These are phyloP conservation scores for Eucalyptus marginata DNA, from an alignment of 345 rosid genomes.

Conservation along the genomic window DNA sequence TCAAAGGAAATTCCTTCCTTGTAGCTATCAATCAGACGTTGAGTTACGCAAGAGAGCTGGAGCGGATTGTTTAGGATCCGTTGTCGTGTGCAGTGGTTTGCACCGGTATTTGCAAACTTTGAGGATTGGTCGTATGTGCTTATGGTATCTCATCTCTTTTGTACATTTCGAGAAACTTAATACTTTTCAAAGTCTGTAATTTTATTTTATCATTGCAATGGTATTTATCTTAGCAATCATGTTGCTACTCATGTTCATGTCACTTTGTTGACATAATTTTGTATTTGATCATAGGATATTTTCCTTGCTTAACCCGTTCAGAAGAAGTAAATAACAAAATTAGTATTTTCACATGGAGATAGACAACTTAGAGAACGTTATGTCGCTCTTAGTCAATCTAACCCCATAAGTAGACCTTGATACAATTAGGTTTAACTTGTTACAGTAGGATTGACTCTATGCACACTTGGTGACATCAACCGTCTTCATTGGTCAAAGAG, in stretches of 20 bases:
- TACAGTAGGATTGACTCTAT: too few species aligned
- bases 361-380: not conserved
- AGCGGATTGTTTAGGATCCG: too few species aligned
- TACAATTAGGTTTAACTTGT: too few species aligned
- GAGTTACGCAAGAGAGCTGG: too few species aligned
- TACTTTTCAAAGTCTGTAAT: not conserved
- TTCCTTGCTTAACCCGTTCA: not conserved
- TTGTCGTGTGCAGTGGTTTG: too few species aligned
- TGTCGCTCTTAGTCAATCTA: not conserved
- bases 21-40: too few species aligned
- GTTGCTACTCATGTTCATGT: not conserved
- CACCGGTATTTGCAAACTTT: rapidly evolving
- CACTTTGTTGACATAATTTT: not conserved
- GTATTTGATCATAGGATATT: not conserved
- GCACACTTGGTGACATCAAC: too few species aligned
- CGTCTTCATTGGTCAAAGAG: too few species aligned
- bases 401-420: too few species aligned
- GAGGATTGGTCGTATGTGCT: not conserved
- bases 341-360: not conserved
- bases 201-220: too few species aligned
- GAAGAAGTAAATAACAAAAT: not conserved
- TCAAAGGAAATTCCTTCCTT: not conserved
- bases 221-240: not conserved
- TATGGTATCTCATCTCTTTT: not conserved
- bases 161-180: not conserved